Evolutionary conservation across 768 basidiomycete genomes (phyloP), one percentile per base, ranked within the genome.

Genomic region (Daedalea quercina): DNA sequence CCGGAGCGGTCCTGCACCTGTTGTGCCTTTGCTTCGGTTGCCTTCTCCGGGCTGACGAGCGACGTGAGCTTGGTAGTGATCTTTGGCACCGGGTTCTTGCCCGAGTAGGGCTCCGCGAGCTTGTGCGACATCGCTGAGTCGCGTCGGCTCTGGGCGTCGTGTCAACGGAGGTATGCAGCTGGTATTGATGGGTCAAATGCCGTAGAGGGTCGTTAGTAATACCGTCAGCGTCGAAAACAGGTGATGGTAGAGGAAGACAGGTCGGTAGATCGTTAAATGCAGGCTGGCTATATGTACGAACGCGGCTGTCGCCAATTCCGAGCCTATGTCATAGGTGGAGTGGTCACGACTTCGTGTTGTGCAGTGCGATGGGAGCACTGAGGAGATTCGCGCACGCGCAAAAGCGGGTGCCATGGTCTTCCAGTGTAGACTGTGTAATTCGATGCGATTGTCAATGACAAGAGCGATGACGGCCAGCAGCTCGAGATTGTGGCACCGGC

Each of bases 61-160:
- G 65, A 55, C 2, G 61, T 62, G 42, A 69, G 57, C 48, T 63
- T 61, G 3, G 63, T 65, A 22, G 63, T 61, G 33, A 67, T 63
- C 45, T 61, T 60, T 6, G 67, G 66, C 4, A 69, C 63, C 1
- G 67, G 67, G 56, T 66, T 69, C 51, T 66, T 66, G 43, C 63
- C 66, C 55, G 66, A 67, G 57, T 67, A 69, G 11, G 64, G 64
- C 52, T 69, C 63, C 3, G 46, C 51, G 3, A 61, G 37, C 17
- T 58, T 63, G 54, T 69, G 67, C 17, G 63, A 35, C 67, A 68
- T 67, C 22, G 23, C 42, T 24, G 42, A 17, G 17, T 35, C n/a
- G n/a, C n/a, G 28, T 31, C 28, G 28, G 28, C 28, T 11, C 28
- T 31, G 6, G 28, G 6, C 11, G 28, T 11, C 11, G 28, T 31